These are phyloP conservation scores for Scheffersomyces stipitis DNA, from an alignment of 805 yeast species.

Conservation along the genomic window DNA sequence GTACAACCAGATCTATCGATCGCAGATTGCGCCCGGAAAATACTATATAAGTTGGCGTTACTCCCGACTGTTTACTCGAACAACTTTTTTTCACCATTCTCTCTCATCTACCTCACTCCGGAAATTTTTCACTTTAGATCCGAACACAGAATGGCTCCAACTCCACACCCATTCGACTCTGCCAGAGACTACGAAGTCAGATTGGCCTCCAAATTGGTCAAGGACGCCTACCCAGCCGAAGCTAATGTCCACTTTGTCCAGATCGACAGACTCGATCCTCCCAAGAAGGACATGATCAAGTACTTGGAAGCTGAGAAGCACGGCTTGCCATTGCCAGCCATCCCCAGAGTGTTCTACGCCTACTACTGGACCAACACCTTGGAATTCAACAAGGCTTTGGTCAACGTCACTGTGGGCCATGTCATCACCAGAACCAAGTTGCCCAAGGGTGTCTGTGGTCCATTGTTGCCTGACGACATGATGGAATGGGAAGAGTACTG, in stretches of 20 bases:
- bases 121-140: too few species aligned
- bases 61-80: background rate
- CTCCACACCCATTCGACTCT: conserved; percentile 57
- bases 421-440: conserved; percentile 55
- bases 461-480: conserved; percentile 67
- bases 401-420: conserved; percentile 63
- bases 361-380: conserved; percentile 56
- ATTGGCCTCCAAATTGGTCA: conserved; percentile 58
- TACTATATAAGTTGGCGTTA: too few species aligned
- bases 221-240: conserved; percentile 52
- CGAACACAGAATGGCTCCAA: background rate
- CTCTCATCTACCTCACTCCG: background rate
- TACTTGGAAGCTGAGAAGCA: conserved; percentile 65
- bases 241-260: conserved; percentile 63
- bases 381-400: conserved; percentile 67
- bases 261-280: conserved; percentile 73
- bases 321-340: conserved; percentile 49
- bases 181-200: conserved; percentile 58
- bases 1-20: too few species aligned
- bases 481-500: conserved; percentile 51
- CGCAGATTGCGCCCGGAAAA: too few species aligned
- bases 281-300: conserved; percentile 67
- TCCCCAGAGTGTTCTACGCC: conserved; percentile 67
- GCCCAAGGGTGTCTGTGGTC: conserved; percentile 68
- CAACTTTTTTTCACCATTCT: background rate